Conservation (phyloP, 306 rosid species). For the Citrullus mucosospermus region DNA sequence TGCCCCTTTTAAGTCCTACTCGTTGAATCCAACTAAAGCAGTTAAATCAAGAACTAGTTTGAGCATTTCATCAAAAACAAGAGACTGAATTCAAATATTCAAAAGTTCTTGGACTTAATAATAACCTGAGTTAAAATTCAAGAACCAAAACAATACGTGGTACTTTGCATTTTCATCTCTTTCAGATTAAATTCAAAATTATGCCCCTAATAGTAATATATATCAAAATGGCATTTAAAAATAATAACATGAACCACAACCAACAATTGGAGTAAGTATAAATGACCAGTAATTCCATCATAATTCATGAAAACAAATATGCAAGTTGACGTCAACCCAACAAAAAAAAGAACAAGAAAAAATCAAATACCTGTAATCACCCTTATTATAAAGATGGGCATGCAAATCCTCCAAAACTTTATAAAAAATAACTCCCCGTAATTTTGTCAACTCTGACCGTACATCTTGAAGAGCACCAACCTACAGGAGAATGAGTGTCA, state of each 20-base stretch:
- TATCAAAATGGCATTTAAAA: background rate
- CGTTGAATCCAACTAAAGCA: background rate
- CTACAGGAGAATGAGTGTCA: constrained; percentile 30
- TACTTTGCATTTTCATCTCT: background rate
- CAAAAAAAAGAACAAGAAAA: background rate
- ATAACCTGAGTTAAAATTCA: background rate
- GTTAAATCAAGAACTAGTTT: background rate
- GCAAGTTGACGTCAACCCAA: background rate
- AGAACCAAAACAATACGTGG: background rate
- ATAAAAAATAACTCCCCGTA: constrained; percentile 80
- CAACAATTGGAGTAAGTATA: background rate
- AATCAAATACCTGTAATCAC: constrained; percentile 74
- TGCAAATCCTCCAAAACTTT: constrained; percentile 91
- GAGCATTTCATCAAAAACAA: background rate
- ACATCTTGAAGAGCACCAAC: constrained; percentile 99
- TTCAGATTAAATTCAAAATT: background rate
- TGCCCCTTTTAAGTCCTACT: background rate
- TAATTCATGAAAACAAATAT: background rate
- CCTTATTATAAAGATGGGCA: constrained; percentile 89
- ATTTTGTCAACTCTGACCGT: constrained; percentile 83
- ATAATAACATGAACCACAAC: background rate
- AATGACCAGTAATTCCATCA: background rate
- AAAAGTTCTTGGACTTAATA: background rate
- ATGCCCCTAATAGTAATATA: background rate
- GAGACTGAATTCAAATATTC: background rate